Conservation (phyloP, 805 yeast species). For the Candida nanaspora region DNA sequence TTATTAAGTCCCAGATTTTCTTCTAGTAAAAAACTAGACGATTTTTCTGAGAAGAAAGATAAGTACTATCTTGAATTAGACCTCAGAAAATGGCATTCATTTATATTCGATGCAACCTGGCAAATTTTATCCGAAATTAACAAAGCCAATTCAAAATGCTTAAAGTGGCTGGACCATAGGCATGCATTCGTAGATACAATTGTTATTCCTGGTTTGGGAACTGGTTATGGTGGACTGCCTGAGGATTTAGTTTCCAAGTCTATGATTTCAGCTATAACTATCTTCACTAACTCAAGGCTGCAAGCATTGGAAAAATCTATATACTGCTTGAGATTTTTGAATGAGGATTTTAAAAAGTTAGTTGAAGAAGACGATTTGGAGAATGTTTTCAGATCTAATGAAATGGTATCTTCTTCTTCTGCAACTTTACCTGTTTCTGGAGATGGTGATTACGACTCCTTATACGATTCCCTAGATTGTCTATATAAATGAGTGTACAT, state of each 20-base stretch:
- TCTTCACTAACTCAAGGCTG: slow-evolving; percentile 14
- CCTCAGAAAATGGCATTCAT: slow-evolving; percentile 7
- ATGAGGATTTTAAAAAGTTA: slow-evolving; percentile 16
- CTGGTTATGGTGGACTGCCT: slow-evolving; percentile 32
- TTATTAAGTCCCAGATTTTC: too few species aligned
- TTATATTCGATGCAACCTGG: slow-evolving; percentile 33
- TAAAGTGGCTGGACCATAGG: slow-evolving; percentile 9
- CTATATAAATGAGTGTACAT: too few species aligned
- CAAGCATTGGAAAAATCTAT: slow-evolving; percentile 14
- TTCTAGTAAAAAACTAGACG: too few species aligned
- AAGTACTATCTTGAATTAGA: slow-evolving; percentile 4
- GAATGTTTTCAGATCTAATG: background rate
- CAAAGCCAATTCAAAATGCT: slow-evolving; percentile 10
- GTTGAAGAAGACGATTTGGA: slow-evolving; percentile 7
- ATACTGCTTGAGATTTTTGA: slow-evolving; percentile 16
- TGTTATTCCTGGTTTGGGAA: slow-evolving; percentile 31
- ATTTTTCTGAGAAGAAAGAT: background rate
- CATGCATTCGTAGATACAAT: slow-evolving; percentile 17
- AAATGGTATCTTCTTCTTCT: too few species aligned
- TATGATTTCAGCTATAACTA: slow-evolving; percentile 28
- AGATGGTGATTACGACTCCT: slow-evolving; percentile 8
- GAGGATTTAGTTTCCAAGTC: slow-evolving; percentile 23
- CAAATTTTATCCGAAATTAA: slow-evolving; percentile 20
- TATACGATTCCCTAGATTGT: slow-evolving; percentile 6
- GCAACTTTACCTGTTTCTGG: slow-evolving; percentile 2